A percentile compares a stretch with the other conserved stretches of the same genome.
Evolutionary conservation across 345 rosid species (phyloP).

Genomic region (Balakata baccata): DNA sequence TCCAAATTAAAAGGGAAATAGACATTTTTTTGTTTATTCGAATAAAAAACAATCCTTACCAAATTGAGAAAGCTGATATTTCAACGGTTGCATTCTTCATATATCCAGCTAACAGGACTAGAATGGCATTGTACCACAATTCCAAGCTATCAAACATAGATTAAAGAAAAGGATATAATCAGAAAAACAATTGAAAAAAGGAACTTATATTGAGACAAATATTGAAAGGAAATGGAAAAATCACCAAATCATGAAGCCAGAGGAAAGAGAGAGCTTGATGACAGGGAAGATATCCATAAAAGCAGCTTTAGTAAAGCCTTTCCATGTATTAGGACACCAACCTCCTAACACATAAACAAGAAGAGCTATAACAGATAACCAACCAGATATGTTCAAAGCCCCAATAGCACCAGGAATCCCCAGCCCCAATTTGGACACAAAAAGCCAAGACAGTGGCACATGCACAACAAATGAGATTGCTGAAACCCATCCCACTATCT

Average conservation of each 20-base stretch:
- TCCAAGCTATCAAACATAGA: slow-evolving; percentile 51
- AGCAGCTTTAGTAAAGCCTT: slow-evolving; percentile 50
- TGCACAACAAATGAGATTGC: slow-evolving; percentile 20
- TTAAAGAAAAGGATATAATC: not conserved
- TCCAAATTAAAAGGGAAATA: not conserved
- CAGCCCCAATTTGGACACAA: slow-evolving; percentile 22
- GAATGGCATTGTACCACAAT: slow-evolving; percentile 66
- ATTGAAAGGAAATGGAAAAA: not conserved
- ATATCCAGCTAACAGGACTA: slow-evolving; percentile 74
- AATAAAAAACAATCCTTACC: slow-evolving; percentile 39
- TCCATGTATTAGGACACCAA: slow-evolving; percentile 70
- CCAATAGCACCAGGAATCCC: slow-evolving; percentile 40
- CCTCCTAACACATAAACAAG: slow-evolving; percentile 51
- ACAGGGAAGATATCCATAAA: slow-evolving; percentile 48
- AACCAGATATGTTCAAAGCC: slow-evolving; percentile 27
- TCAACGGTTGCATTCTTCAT: slow-evolving; percentile 51
- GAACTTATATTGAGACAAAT: not conserved
- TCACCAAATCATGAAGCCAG: slow-evolving; percentile 64
- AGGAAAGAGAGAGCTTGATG: slow-evolving; percentile 56
- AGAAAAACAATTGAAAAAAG: not conserved
- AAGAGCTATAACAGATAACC: slow-evolving; percentile 22
- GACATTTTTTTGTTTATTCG: too few species aligned
- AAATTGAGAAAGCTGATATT: slow-evolving; percentile 80
- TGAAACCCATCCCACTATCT: slow-evolving; percentile 30
- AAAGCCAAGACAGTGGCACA: slow-evolving; percentile 37